Percentiles rank a stretch among this genome's conserved stretches.
Evolutionary conservation across 2,329 filamentous ascomycete species (phyloP).

Genomic region (Dendryphion nanum): DNA sequence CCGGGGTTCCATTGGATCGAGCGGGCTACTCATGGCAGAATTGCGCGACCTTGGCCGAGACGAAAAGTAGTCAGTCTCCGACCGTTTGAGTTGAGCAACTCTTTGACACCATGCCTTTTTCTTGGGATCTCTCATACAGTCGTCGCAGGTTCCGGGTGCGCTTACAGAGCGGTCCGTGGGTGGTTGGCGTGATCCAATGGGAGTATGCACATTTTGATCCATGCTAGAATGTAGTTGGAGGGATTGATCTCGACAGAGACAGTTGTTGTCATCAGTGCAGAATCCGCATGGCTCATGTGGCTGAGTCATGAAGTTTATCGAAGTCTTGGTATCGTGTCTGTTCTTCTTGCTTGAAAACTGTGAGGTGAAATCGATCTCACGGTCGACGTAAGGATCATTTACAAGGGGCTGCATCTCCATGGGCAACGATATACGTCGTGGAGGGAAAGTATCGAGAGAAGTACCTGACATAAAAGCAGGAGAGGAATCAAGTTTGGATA

Average conservation of each 20-base stretch:
- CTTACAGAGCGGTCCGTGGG: constrained; percentile 6
- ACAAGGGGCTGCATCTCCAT: no score
- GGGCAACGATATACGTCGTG: no score
- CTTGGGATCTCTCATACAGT: constrained; percentile 34
- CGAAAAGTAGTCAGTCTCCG: constrained; percentile 6
- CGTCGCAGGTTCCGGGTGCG: constrained; percentile 34
- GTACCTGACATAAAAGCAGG: no score
- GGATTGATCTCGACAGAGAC: constrained; percentile 23
- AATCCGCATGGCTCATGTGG: constrained; percentile 29
- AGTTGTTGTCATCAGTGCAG: constrained; percentile 31
- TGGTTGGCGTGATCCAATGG: constrained; percentile 6
- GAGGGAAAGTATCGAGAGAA: no score
- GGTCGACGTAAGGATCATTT: constrained; percentile 2
- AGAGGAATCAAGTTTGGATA: constrained; percentile 1
- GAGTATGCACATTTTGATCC: not conserved
- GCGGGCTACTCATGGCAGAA: constrained; percentile 16
- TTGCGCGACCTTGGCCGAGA: constrained; percentile 19
- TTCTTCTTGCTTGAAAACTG: constrained; percentile 14
- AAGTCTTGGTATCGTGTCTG: constrained; percentile 12
- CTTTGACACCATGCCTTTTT: constrained; percentile 36
- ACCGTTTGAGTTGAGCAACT: constrained; percentile 26
- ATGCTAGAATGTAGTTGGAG: not conserved
- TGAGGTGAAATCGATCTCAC: constrained; percentile 29
- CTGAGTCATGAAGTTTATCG: constrained; percentile 20
- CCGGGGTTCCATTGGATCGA: constrained; percentile 28